Conservation (phyloP, 352 stramenopile species). For the Globisporangium cystogenes region DNA sequence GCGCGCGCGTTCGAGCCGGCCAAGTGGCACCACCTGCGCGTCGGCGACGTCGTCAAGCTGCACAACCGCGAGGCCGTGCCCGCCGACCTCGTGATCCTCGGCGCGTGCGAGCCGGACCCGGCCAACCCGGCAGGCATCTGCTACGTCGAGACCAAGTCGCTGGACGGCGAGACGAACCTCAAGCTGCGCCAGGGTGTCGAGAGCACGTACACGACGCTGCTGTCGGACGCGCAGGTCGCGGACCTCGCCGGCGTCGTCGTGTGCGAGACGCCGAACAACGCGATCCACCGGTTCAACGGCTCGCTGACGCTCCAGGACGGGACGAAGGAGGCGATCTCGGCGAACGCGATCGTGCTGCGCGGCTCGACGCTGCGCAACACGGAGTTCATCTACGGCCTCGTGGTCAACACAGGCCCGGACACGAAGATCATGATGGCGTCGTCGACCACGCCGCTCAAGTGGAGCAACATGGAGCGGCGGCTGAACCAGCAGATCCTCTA, state of each 20-base stretch:
- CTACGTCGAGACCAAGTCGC: slow-evolving; percentile 90
- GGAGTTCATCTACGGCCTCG: slow-evolving; percentile 87
- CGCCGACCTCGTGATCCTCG: slow-evolving; percentile 86
- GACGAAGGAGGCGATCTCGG: slow-evolving; percentile 70
- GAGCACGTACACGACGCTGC: slow-evolving; percentile 62
- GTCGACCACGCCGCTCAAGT: slow-evolving; percentile 72
- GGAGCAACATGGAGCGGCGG: slow-evolving; percentile 84
- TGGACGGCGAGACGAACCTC: slow-evolving; percentile 93
- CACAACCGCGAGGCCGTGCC: slow-evolving; percentile 83
- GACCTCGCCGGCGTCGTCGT: slow-evolving; percentile 56
- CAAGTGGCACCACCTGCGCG: slow-evolving; percentile 72
- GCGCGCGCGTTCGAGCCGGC: slow-evolving; percentile 47
- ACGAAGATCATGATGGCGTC: slow-evolving; percentile 91
- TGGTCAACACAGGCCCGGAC: slow-evolving; percentile 89
- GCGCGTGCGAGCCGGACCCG: slow-evolving; percentile 66
- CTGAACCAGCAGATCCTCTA: slow-evolving; percentile 83
- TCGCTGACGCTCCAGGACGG: slow-evolving; percentile 60
- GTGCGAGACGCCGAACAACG: slow-evolving; percentile 86
- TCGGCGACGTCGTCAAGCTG: slow-evolving; percentile 90
- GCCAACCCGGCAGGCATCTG: slow-evolving; percentile 71
- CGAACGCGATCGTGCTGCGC: slow-evolving; percentile 78
- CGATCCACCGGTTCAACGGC: slow-evolving; percentile 89
- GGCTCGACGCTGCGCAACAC: slow-evolving; percentile 89
- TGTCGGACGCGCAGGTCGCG: slow-evolving; percentile 39
- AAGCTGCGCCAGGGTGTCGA: slow-evolving; percentile 86